These are phyloP conservation scores for Francoa sonchifolia DNA, from an alignment of 441 rosid species.

Conservation along the genomic window DNA sequence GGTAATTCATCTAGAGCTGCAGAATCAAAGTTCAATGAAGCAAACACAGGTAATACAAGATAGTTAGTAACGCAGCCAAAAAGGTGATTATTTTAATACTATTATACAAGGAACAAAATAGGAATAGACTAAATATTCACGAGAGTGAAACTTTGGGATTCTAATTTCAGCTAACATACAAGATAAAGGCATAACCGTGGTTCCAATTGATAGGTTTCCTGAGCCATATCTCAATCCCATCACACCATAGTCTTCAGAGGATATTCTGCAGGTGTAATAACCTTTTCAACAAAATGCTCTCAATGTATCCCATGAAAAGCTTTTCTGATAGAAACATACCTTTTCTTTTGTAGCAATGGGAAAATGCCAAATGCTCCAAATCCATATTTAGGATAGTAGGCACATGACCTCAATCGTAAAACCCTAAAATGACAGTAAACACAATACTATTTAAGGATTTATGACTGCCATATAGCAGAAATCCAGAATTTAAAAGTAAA, in stretches of 20 bases:
- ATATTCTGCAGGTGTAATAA: constrained; percentile 22
- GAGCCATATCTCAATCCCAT: constrained; percentile 88
- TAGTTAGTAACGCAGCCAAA: too few relatives aligned
- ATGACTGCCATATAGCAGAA: background rate
- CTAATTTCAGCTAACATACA: constrained; percentile 19
- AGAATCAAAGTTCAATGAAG: constrained; percentile 7
- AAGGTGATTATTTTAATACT: too few relatives aligned
- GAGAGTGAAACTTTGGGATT: constrained; percentile 2
- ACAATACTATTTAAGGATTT: constrained; percentile 6
- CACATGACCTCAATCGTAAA: constrained; percentile 53
- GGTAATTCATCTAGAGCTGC: constrained; percentile 51
- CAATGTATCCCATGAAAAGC: background rate
- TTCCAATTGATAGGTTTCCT: constrained; percentile 56
- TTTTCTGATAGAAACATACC: constrained; percentile 21
- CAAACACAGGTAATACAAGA: too few relatives aligned
- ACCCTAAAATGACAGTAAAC: constrained; percentile 33
- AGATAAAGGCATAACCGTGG: constrained; percentile 51
- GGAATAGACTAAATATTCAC: too few relatives aligned
- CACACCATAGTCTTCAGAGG: constrained; percentile 50
- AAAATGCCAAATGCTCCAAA: constrained; percentile 70
- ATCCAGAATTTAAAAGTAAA: constrained; percentile 1
- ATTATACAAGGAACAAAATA: too few relatives aligned
- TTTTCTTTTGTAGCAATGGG: constrained; percentile 44
- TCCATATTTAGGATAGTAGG: constrained; percentile 66
- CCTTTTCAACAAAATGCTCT: constrained; percentile 11